Conservation (phyloP, 805 yeast species). For the Candida sithepensis region DNA sequence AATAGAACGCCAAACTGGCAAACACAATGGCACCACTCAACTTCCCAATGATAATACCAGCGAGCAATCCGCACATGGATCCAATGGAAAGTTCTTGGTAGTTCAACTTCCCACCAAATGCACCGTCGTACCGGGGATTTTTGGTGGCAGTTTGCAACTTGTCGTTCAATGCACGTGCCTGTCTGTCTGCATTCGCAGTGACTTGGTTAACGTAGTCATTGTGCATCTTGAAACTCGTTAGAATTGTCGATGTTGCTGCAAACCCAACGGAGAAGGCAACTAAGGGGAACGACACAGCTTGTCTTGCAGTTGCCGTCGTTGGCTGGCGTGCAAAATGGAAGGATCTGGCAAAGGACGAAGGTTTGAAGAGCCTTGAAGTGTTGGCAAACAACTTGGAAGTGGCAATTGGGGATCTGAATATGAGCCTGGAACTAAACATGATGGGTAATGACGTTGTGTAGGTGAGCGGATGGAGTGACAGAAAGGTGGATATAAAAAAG, state of each 20-base stretch:
- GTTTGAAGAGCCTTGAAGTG: no score
- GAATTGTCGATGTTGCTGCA: slow-evolving; percentile 8
- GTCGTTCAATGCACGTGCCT: slow-evolving; percentile 14
- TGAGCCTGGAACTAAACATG: no score
- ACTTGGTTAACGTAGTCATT: slow-evolving; percentile 17
- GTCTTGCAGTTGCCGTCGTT: no score
- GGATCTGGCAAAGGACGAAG: not conserved
- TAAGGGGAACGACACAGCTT: slow-evolving; percentile 1
- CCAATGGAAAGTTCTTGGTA: slow-evolving; percentile 64
- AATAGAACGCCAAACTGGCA: slow-evolving; percentile 42
- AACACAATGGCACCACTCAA: slow-evolving; percentile 51
- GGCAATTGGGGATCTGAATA: no score
- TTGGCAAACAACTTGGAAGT: no score
- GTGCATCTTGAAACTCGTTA: slow-evolving; percentile 5
- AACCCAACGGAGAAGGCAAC: slow-evolving; percentile 20
- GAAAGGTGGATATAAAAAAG: no score
- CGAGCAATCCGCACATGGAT: slow-evolving; percentile 54
- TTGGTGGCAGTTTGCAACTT: slow-evolving; percentile 3
- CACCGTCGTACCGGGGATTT: slow-evolving; percentile 28
- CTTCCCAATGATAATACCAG: slow-evolving; percentile 62
- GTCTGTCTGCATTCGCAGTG: slow-evolving; percentile 8
- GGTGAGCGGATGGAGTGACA: no score
- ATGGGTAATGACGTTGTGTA: no score
- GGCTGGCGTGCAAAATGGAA: not conserved
- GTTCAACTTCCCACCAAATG: slow-evolving; percentile 46